Conservation (phyloP, 2,329 filamentous ascomycete species). For the Trichoderma asperellum region DNA sequence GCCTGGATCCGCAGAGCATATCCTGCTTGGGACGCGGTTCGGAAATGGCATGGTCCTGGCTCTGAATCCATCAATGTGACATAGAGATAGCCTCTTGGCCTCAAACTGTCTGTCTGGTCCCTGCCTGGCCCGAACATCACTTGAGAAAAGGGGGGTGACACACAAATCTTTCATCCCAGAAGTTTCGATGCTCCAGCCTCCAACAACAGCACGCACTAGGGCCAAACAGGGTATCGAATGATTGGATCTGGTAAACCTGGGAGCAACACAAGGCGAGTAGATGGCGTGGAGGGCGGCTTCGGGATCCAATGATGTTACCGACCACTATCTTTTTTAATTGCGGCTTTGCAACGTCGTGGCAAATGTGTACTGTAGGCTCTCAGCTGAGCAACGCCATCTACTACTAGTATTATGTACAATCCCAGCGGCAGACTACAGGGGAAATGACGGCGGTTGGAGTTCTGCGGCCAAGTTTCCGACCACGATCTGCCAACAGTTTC, state of each 20-base stretch:
- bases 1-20: conserved; percentile 18
- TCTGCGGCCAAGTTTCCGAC: background rate
- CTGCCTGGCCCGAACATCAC: conserved; percentile 2
- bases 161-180: conserved; percentile 1
- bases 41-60: conserved; percentile 14
- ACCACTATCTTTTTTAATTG: conserved; percentile 8
- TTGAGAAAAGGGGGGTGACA: background rate
- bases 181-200: conserved; percentile 1
- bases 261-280: conserved; percentile 13
- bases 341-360: conserved; percentile 26
- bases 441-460: conserved; percentile 16
- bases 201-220: conserved; percentile 4
- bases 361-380: conserved; percentile 5
- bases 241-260: conserved; percentile 17
- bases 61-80: conserved; percentile 24
- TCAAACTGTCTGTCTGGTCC: background rate
- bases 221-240: conserved; percentile 1
- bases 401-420: background rate
- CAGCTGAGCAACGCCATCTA: conserved; percentile 26
- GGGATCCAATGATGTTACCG: conserved; percentile 20
- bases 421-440: background rate
- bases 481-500: background rate
- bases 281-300: conserved; percentile 19
- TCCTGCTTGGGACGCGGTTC: conserved; percentile 16
- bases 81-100: conserved; percentile 3